Base-by-base conservation (phyloP, 75 land plant species). In the Pseudotsuga menziesii region DNA sequence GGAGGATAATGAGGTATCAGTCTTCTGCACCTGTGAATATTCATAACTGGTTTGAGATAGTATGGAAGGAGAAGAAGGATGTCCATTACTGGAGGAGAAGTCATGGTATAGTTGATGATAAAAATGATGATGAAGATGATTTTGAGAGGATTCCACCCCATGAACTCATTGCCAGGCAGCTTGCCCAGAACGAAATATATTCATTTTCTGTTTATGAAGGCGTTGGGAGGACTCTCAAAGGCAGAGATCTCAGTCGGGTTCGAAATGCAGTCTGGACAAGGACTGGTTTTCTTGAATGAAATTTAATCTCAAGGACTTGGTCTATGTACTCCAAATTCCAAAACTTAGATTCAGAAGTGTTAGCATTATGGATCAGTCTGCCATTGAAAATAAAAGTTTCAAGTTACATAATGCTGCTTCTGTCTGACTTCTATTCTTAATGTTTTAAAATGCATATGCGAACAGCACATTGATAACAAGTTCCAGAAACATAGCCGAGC, bases 161-260 rank as follows among this genome's bases (percentile, higher is more conserved):
- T 73, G 89, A 87, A 73, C 77, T 88, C 39, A 59, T 91, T 62
- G 89, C 88, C 3, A 82, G 85, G 57, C 86, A 88, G 76, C 78
- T 86, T 39, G 91, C 91, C 1, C 48, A 80, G 73, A 85, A 81
- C 76, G 84, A 87, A 29, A 83, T 78, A 27, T 81, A 88, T 5
- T 82, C 96, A 1, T 93, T 86, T 41, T 93, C 96, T 22, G 89
- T 93, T 3, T 82, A 81, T 56, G 96, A 93, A 81, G 96, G 96
- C 0, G 90, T 72, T 29, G 96, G 96, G 25, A 86, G 96, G 61
- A 93, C 96, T 0, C 78, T 93, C 54, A 93, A 93, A 62, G 96
- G 96, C 4, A 80, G 96, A 61, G 96, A 93, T 84, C 81, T 93
- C 57, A 90, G 90, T 23, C 84, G 86, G 67, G 96, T 93, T 23